These are phyloP conservation scores for Fusarium sp. DNA, from an alignment of 2,329 filamentous ascomycete species.

Conservation along the genomic window DNA sequence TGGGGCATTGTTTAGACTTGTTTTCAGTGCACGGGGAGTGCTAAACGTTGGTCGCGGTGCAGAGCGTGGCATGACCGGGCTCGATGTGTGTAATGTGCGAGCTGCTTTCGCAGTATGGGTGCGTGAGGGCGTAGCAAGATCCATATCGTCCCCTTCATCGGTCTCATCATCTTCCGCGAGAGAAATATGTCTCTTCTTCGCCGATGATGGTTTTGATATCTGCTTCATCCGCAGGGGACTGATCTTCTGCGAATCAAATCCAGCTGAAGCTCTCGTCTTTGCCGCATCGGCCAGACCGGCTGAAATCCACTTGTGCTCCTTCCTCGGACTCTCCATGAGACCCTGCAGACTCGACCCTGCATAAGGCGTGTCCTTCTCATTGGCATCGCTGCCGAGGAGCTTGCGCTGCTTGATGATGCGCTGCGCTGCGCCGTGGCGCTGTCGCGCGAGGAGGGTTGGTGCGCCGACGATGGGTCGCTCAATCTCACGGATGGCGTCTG, in stretches of 20 bases:
- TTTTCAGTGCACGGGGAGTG: slow-evolving; percentile 30
- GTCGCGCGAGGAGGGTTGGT: slow-evolving; percentile 47
- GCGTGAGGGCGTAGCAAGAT: slow-evolving; percentile 38
- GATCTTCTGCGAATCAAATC: slow-evolving; percentile 42
- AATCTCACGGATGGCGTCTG: slow-evolving; percentile 64
- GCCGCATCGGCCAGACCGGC: slow-evolving; percentile 38
- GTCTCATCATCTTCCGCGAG: slow-evolving; percentile 37
- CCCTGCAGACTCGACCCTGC: slow-evolving; percentile 56
- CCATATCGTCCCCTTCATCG: slow-evolving; percentile 30
- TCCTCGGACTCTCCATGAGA: slow-evolving; percentile 59
- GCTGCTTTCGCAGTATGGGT: slow-evolving; percentile 13
- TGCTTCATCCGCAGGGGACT: slow-evolving; percentile 30
- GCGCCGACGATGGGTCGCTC: slow-evolving; percentile 64
- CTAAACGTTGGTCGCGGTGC: slow-evolving; percentile 22
- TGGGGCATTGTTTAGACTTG: slow-evolving; percentile 19
- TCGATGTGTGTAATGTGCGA: slow-evolving; percentile 13
- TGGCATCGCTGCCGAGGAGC: slow-evolving; percentile 20
- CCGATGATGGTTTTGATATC: not conserved
- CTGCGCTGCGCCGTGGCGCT: slow-evolving; percentile 38
- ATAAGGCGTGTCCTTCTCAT: slow-evolving; percentile 41
- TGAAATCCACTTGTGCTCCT: slow-evolving; percentile 49
- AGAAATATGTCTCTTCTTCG: slow-evolving; percentile 33
- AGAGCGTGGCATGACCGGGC: slow-evolving; percentile 26
- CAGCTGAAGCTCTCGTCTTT: slow-evolving; percentile 48
- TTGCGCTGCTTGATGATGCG: slow-evolving; percentile 48